Base-by-base conservation (phyloP, 2,329 filamentous ascomycete species). In the Teratosphaeria nubilosa region DNA sequence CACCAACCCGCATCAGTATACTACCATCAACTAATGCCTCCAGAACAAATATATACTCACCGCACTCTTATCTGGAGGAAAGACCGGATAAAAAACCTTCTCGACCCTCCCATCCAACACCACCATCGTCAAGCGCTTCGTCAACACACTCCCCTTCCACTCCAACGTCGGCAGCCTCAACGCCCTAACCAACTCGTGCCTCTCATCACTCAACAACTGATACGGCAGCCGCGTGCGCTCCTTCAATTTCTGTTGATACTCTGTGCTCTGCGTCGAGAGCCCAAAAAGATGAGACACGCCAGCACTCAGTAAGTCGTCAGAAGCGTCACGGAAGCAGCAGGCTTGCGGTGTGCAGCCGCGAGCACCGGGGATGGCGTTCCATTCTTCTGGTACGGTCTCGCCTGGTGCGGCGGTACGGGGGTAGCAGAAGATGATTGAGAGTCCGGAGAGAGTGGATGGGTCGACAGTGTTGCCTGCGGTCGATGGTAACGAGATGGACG, bases 291-390 rank as follows among this genome's bases (percentile, higher is more conserved):
- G 64, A 34, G 60, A 62, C 0, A 75, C 69, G 5, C 72, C 71
- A 6, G 63, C 57, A 2, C 60, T 51, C n/a, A 60, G 54, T 16
- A 75, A 65, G 11, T 70, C 66, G 3, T 65, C 53, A 1, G 66
- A 61, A 3, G 62, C 59, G 61, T 76, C 73, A 25, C 73, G 71
- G 67, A 77, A 77, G 11, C 71, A 72, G 64, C 76, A 76, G 14
- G 75, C 74, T 66, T 76, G 74, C 5, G 74, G 73, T 14, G 76
- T 76, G 64, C 74, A 77, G 56, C 75, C 75, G 58, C 74, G 65
- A 7, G 75, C 75, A 30, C 76, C 74, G 4, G 74, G 74, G 56
- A 76, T 76, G 16, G 66, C 60, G 63, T 77, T 74, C 74, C 73
- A 77, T 13, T 69, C 65, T 30, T 73, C 68, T 51, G 74, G 69